phyloP scores from a whole-genome alignment of 805 yeast species.

The Priceomyces fermenticarens region DNA sequence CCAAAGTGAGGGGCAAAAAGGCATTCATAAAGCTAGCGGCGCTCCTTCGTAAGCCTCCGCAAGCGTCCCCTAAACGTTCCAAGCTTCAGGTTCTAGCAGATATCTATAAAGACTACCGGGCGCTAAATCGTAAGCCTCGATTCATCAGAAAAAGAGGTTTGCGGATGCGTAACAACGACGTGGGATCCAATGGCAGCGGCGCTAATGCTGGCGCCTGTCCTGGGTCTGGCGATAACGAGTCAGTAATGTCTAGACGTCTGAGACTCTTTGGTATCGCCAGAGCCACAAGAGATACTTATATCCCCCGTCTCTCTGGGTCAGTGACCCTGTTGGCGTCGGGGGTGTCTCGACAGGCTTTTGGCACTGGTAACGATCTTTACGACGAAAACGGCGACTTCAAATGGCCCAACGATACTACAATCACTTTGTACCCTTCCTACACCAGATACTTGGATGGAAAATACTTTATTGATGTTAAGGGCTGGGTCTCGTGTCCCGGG shows the following conservation, averaged over 20 bases:
- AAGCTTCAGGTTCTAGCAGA: slow-evolving; percentile 25
- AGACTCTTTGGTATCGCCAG: slow-evolving; percentile 49
- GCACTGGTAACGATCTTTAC: slow-evolving; percentile 20
- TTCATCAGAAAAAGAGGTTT: slow-evolving; percentile 7
- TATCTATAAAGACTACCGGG: slow-evolving; percentile 31
- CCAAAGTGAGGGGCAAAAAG: slow-evolving; percentile 16
- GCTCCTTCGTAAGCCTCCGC: slow-evolving; percentile 9
- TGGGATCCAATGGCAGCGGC: neutral
- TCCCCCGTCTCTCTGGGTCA: slow-evolving; percentile 50
- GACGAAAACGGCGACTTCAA: slow-evolving; percentile 26
- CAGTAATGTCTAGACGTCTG: slow-evolving; percentile 35
- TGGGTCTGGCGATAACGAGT: slow-evolving; percentile 1
- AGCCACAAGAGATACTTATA: slow-evolving; percentile 54
- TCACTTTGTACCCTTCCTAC: slow-evolving; percentile 47
- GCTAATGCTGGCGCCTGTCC: neutral
- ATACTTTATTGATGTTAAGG: slow-evolving; percentile 59
- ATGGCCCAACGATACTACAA: slow-evolving; percentile 55
- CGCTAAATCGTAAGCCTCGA: slow-evolving; percentile 18
- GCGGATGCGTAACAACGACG: slow-evolving; percentile 1
- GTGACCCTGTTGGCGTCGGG: slow-evolving; percentile 48
- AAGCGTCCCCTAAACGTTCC: slow-evolving; percentile 12
- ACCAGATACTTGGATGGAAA: slow-evolving; percentile 22
- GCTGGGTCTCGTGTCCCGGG: slow-evolving; percentile 73
- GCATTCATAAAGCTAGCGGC: slow-evolving; percentile 17
- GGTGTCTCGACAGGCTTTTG: slow-evolving; percentile 33